phyloP scores from a whole-genome alignment of 1,284 basidiomycete genomes.

The Wolfiporia cocos region DNA sequence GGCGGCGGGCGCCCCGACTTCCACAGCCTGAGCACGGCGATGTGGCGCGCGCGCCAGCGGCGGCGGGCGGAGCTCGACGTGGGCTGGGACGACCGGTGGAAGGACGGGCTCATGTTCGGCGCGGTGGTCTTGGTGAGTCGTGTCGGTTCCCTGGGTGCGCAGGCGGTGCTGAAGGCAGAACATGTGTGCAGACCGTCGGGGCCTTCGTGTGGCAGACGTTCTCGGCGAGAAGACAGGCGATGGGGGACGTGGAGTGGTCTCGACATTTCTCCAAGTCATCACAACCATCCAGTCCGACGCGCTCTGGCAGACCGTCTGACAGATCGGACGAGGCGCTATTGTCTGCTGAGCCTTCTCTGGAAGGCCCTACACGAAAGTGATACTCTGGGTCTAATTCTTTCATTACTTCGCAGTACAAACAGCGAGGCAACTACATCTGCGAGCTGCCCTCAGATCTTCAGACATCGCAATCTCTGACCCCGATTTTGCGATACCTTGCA shows the following conservation, averaged over 20 bases:
- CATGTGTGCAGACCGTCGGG: constrained; percentile 12
- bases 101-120: constrained; percentile 45
- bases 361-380: background rate
- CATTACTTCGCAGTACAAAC: too few species aligned
- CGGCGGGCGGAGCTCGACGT: constrained; percentile 31
- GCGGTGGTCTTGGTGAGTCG: constrained; percentile 41
- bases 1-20: constrained; percentile 23
- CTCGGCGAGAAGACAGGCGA: constrained; percentile 15
- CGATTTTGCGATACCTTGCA: too few species aligned
- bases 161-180: background rate
- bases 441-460: too few species aligned
- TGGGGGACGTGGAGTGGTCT: constrained; percentile 3
- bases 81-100: constrained; percentile 44
- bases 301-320: background rate
- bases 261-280: background rate
- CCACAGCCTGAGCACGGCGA: constrained; percentile 25
- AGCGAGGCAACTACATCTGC: too few species aligned
- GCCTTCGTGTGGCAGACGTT: constrained; percentile 22
- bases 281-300: background rate
- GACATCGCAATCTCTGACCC: too few species aligned
- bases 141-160: background rate
- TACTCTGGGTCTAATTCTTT: too few species aligned
- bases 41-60: constrained; percentile 36
- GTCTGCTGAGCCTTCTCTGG: background rate
- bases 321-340: background rate